Evolutionary conservation across 2,329 filamentous ascomycete species (phyloP), one percentile per base, ranked within the genome.

Genomic region (Cladosporium sp.): DNA sequence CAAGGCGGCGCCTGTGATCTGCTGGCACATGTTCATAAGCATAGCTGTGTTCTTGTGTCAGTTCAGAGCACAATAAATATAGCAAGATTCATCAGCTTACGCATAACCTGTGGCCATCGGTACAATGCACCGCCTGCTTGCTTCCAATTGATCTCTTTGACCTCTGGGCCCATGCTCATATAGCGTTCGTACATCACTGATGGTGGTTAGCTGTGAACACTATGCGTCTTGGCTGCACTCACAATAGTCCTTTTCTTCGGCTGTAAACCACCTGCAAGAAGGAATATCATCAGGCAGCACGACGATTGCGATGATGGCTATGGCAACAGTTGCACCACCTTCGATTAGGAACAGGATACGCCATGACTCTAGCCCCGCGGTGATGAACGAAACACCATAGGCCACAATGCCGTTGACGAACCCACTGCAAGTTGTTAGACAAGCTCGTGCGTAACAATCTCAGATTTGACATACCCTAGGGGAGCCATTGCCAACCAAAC

Each of bases 201-300:
- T 25, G 8, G 38, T n/a, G 18, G 51, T 50, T 38, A 53, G 51
- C 13, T 38, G 36, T 13, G 4, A 18, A 12, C 7, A 15, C 13
- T 42, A 11, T 38, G 13, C 7, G 9, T 9, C 18, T 38, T 5
- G 0, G n/a, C 2, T 20, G 9, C 19, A 12, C 51, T 53, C 20
- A 53, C 51, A n/a, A 15, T 46, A 53, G 41, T 74, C 71, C 60
- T 82, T 84, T 63, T 91, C 84, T 2, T 82, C 79, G 2, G 78
- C 72, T 49, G 67, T 81, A 15, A 90, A 72, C 60, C 90, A 90
- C 1, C 66, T 72, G 1, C 85, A 84, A 54, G 82, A 76, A 36
- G 78, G 74, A 0, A 83, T 82, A 40, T 77, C 83, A 49, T 68
- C 72, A 0, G 86, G 86, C 1, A 91, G 76, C 59, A 85, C 88